Evolutionary conservation across 1,284 basidiomycete genomes (phyloP).

Genomic region (Termitomyces sp.): DNA sequence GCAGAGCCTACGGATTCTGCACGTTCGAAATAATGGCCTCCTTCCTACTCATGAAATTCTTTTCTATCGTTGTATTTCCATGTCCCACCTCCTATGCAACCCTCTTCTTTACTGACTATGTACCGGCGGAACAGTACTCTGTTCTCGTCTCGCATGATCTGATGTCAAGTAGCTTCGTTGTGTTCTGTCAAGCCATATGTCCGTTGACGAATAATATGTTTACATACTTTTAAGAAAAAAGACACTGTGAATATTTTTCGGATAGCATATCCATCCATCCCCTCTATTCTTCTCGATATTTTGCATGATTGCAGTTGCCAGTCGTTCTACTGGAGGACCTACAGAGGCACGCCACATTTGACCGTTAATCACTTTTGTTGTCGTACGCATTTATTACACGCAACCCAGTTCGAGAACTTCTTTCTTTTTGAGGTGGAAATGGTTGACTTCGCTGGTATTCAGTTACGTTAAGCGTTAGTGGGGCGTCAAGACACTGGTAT

Average conservation of each 20-base stretch:
- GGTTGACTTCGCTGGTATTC: too few species aligned
- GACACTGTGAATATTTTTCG: not conserved
- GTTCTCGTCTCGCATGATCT: constrained; percentile 9
- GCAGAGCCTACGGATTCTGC: constrained; percentile 34
- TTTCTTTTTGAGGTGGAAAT: not conserved
- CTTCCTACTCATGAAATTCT: constrained; percentile 4
- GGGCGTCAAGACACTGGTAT: too few species aligned
- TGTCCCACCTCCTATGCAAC: constrained; percentile 13
- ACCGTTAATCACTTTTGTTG: not conserved
- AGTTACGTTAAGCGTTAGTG: too few species aligned
- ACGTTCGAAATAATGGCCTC: constrained; percentile 28
- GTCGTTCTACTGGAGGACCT: not conserved
- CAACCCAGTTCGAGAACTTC: too few species aligned
- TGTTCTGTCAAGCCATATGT: constrained; percentile 10
- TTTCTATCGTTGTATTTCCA: constrained; percentile 16
- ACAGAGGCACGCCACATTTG: not conserved
- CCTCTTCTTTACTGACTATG: constrained; percentile 15
- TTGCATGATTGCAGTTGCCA: too few species aligned
- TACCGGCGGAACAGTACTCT: constrained; percentile 1
- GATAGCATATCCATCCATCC: not conserved
- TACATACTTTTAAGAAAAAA: not conserved
- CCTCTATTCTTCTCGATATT: too few species aligned
- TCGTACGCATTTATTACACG: too few species aligned
- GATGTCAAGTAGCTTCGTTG: constrained; percentile 8
- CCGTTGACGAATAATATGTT: constrained; percentile 10